Conservation (phyloP, 805 yeast species). For the Saccharomyces kudriavzevii region DNA sequence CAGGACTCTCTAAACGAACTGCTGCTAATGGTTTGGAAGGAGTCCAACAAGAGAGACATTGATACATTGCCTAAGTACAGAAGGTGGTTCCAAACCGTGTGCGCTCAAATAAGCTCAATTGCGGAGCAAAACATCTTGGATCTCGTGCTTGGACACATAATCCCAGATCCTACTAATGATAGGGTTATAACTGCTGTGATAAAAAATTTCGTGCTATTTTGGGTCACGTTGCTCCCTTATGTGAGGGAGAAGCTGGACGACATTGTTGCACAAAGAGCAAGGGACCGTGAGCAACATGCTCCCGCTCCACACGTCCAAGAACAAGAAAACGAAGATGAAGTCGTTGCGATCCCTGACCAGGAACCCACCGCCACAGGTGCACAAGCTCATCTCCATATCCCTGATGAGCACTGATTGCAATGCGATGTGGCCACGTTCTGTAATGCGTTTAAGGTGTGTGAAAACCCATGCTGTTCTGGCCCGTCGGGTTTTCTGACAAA, state of each 20-base stretch:
- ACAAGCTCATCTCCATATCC: background rate
- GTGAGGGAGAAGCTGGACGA: conserved; percentile 10
- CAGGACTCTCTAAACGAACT: conserved; percentile 10
- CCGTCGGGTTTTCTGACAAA: background rate
- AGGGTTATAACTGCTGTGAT: conserved; percentile 10
- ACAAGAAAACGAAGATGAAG: conserved; percentile 2
- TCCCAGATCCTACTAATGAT: conserved; percentile 18
- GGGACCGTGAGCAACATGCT: background rate
- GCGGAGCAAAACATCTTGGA: conserved; percentile 4
- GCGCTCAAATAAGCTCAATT: conserved; percentile 1
- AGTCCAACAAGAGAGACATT: conserved; percentile 3
- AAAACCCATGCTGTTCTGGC: background rate
- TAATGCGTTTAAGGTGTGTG: background rate
- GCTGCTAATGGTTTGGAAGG: conserved; percentile 7
- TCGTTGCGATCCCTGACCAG: background rate
- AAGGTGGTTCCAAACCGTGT: conserved; percentile 1
- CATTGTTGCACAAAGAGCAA: conserved; percentile 8
- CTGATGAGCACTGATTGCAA: background rate
- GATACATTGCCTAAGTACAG: conserved; percentile 8
- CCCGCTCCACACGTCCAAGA: background rate
- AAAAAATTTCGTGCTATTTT: conserved; percentile 19
- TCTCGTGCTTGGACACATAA: conserved; percentile 11
- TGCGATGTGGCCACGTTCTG: background rate
- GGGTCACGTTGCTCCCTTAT: conserved; percentile 18
- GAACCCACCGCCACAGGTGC: conserved; percentile 2